Evolutionary conservation across 345 rosid genomes (phyloP).

Genomic region (Populus tremula): DNA sequence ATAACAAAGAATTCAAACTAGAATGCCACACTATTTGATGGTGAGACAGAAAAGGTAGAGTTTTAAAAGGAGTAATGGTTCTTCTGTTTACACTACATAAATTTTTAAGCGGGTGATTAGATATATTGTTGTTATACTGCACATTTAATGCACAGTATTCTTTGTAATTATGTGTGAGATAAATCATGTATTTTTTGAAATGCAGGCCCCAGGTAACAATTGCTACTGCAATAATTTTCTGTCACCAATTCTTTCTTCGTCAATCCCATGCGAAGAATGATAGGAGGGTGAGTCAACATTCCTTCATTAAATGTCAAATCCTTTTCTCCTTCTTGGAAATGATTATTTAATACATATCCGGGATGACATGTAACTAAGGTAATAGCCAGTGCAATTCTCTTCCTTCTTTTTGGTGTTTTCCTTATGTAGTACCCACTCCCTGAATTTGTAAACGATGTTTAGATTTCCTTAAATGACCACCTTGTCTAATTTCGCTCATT

Average conservation of each 20-base stretch:
- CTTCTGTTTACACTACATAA: not conserved
- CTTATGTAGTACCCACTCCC: not conserved
- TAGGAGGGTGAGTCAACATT: conserved; percentile 57
- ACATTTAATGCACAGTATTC: not conserved
- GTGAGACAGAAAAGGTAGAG: not conserved
- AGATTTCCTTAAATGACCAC: not conserved
- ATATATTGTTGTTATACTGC: too few species aligned
- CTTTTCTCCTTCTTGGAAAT: not conserved
- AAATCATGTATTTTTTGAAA: conserved; percentile 2
- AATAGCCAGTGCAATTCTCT: not conserved
- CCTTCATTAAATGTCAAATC: not conserved
- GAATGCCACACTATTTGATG: not conserved
- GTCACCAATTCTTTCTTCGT: conserved; percentile 92
- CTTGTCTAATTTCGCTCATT: conserved; percentile 1
- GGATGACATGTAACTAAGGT: not conserved
- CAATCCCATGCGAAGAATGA: conserved; percentile 90
- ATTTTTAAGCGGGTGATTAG: not conserved
- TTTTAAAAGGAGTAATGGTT: not conserved
- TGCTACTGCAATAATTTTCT: conserved; percentile 96
- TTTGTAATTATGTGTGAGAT: not conserved
- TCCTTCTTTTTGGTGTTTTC: not conserved
- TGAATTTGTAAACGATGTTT: too few species aligned
- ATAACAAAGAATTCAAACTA: not conserved
- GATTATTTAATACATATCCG: not conserved
- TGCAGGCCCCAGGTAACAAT: conserved; percentile 98